Conservation (phyloP, 345 rosid species). For the Rhodamnia argentea region DNA sequence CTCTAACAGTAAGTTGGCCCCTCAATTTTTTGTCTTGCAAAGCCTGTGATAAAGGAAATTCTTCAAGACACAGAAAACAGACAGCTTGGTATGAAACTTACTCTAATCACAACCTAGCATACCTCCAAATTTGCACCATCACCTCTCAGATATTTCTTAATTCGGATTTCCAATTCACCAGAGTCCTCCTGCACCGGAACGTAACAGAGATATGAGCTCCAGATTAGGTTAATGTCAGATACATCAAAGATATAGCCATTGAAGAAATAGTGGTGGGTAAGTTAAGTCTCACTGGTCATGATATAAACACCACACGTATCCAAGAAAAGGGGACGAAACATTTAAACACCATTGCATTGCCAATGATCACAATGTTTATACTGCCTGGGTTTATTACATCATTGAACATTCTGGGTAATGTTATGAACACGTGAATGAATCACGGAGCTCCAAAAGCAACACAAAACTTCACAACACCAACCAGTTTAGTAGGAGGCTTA, state of each 20-base stretch:
- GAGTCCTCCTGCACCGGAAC: constrained; percentile 29
- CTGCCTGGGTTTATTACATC: background rate
- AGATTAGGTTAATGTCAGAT: background rate
- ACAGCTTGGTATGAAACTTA: background rate
- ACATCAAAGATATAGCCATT: background rate
- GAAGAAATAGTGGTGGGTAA: background rate
- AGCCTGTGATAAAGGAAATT: constrained; percentile 11
- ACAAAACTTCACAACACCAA: background rate
- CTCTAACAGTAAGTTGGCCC: constrained; percentile 62
- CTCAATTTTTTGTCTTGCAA: constrained; percentile 63
- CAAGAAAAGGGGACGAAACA: background rate
- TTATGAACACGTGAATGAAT: background rate
- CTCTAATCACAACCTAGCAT: background rate
- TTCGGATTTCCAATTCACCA: constrained; percentile 39
- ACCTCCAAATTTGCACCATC: constrained; percentile 67
- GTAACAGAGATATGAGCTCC: background rate
- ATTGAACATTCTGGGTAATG: background rate
- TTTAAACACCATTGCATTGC: background rate
- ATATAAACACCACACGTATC: background rate
- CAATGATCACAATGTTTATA: background rate
- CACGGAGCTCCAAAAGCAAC: background rate
- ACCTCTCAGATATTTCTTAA: constrained; percentile 69
- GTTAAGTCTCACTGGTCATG: background rate
- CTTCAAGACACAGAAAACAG: background rate
- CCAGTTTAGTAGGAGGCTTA: background rate